These are phyloP conservation scores for Flaveria floridana DNA, from an alignment of 140 eudicot species.

Conservation along the genomic window DNA sequence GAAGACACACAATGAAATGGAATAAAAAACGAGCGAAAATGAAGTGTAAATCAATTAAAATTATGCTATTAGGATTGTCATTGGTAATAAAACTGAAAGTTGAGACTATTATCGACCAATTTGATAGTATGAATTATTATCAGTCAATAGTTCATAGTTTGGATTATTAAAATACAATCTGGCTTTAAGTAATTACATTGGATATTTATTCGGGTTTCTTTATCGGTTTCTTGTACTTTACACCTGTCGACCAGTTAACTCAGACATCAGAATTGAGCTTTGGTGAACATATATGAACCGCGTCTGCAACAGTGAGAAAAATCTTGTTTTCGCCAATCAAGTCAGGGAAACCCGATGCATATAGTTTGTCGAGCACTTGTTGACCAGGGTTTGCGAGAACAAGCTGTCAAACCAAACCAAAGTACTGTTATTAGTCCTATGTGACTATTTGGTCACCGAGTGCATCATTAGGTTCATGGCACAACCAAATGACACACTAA, in stretches of 20 bases:
- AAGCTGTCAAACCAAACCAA: slow-evolving; percentile 50
- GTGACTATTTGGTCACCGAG: background rate
- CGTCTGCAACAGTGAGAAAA: slow-evolving; percentile 79
- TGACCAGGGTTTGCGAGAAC: slow-evolving; percentile 73
- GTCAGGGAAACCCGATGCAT: slow-evolving; percentile 48
- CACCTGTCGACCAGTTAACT: background rate
- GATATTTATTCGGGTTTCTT: background rate
- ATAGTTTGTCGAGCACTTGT: slow-evolving; percentile 65
- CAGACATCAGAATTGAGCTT: slow-evolving; percentile 46
- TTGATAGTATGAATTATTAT: too few species aligned
- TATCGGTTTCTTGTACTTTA: background rate
- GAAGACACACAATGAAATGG: too few species aligned
- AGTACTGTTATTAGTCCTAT: background rate
- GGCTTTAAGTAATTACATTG: background rate
- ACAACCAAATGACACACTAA: background rate
- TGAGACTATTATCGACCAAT: too few species aligned
- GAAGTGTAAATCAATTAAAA: too few species aligned
- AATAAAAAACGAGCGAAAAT: too few species aligned
- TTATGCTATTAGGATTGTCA: too few species aligned
- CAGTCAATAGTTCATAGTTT: too few species aligned
- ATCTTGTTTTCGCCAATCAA: slow-evolving; percentile 68
- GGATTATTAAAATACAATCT: too few species aligned
- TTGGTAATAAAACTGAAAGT: too few species aligned
- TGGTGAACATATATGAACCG: slow-evolving; percentile 55
- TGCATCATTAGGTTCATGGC: background rate